phyloP scores from a whole-genome alignment of 208 protist species.

The Giardia muris region DNA sequence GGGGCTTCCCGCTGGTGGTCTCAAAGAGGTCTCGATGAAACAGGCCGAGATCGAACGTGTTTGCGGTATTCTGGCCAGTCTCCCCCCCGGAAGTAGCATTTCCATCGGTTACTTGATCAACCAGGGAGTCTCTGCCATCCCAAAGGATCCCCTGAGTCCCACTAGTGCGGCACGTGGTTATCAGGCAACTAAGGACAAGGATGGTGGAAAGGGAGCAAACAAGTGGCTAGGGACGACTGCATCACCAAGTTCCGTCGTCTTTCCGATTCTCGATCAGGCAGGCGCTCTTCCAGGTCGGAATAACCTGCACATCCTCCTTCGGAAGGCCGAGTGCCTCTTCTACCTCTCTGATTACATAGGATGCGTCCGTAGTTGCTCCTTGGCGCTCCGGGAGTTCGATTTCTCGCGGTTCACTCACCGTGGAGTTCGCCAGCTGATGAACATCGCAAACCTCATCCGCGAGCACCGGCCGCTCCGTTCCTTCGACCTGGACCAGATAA shows the following conservation, averaged over 20 bases:
- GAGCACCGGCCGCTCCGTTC: neutral
- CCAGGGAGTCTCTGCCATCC: neutral
- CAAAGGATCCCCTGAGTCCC: slow-evolving; percentile 11
- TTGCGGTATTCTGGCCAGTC: neutral
- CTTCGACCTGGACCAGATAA: neutral
- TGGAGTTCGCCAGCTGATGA: neutral
- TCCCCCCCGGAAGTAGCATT: neutral
- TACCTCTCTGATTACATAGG: slow-evolving; percentile 21
- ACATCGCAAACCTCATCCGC: neutral
- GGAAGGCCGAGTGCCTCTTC: slow-evolving; percentile 23
- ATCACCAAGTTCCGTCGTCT: neutral
- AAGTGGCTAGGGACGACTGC: no score
- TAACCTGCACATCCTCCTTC: neutral
- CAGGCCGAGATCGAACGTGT: neutral
- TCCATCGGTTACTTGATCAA: neutral
- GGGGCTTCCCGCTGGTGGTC: neutral
- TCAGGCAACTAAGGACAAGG: neutral
- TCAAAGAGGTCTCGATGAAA: neutral
- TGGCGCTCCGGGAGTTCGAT: neutral
- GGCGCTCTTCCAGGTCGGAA: slow-evolving; percentile 10
- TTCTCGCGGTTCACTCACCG: neutral
- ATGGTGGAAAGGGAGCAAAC: no score
- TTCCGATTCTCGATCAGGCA: slow-evolving; percentile 2
- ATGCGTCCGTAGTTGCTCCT: neutral
- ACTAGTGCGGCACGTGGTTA: slow-evolving; percentile 17